Percentiles rank a stretch among this genome's conserved stretches.
phyloP scores from a whole-genome alignment of 2,329 filamentous ascomycete genomes.

The Microdochium bolleyi region DNA sequence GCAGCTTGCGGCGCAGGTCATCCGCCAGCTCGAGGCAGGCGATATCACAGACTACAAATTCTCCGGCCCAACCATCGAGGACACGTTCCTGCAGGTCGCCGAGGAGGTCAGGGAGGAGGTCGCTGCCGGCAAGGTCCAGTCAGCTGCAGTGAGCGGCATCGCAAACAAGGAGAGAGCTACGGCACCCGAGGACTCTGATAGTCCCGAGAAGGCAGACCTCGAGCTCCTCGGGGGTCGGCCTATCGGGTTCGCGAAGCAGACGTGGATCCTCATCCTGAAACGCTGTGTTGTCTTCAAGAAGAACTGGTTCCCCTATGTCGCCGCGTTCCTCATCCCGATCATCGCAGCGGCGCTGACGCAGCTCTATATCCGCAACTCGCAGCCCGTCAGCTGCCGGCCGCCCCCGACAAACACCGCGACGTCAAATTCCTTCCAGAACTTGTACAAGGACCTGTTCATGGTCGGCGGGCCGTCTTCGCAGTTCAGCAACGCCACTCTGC shows the following conservation, averaged over 20 bases:
- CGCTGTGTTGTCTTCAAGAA: constrained; percentile 67
- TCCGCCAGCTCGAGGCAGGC: constrained; percentile 57
- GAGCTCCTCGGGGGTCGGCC: constrained; percentile 60
- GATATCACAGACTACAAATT: constrained; percentile 74
- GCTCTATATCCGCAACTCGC: constrained; percentile 59
- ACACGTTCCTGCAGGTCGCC: constrained; percentile 81
- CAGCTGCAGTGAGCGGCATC: constrained; percentile 3
- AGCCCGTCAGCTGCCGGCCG: constrained; percentile 23
- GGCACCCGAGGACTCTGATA: constrained; percentile 11
- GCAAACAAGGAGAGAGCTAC: background rate
- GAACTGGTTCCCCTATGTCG: constrained; percentile 69
- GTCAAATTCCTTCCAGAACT: constrained; percentile 26
- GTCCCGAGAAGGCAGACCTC: constrained; percentile 27
- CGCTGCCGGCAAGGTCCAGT: constrained; percentile 11
- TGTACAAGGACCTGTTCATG: constrained; percentile 25
- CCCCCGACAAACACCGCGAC: constrained; percentile 24
- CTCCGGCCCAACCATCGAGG: constrained; percentile 83
- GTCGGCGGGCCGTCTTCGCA: constrained; percentile 36
- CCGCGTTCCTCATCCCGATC: constrained; percentile 71
- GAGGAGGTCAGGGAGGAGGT: constrained; percentile 62
- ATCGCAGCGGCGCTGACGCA: constrained; percentile 72
- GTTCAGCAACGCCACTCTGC: constrained; percentile 22
- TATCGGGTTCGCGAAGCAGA: constrained; percentile 64
- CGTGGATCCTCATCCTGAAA: constrained; percentile 68
- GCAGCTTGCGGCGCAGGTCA: constrained; percentile 60